Base-by-base conservation (phyloP, 345 rosid species). In the Iberis pinnata region DNA sequence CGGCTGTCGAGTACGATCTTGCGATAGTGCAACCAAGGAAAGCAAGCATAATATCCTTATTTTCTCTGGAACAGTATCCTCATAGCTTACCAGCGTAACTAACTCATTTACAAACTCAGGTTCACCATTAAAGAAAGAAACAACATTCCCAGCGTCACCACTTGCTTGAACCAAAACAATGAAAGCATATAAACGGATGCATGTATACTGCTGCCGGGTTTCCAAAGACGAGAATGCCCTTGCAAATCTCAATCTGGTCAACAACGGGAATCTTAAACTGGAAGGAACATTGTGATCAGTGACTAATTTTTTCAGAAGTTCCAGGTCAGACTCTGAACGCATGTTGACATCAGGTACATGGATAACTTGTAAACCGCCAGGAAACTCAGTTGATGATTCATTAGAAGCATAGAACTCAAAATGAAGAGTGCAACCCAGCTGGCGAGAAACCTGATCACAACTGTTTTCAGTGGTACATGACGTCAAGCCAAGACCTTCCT, bases 71-170 rank as follows among this genome's bases (percentile, higher is more conserved):
- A 87, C 82, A 29, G 80, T 74, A 68, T 80, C 95, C 67, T 82
- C 96, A 59, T 74, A 70, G 73, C 95, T 82, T 76, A 87, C 72
- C 53, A 90, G 65, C 22, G 87, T 76, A 45, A 90, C 81, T 43
- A 90, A 72, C 70, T 90, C 98, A 60, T 80, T 79, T 42, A 90
- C 81, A 76, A 90, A 90, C 70, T 90, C 96, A 25, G 98, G 98
- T 66, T 90, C 98, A 7, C 84, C 75, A 69, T 79, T 80, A 54
- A 87, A 90, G 73, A 90, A 90, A 60, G 96, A 80, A 63, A 62
- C 84, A 60, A 84, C 64, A 62, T 84, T 87, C 75, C 84, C 88
- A 29, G 79, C 69, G 67, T 80, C 92, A 67, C 81, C 75, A 60
- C 89, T 75, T 49, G 95, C 86, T 72, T 90, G 93, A 61, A 87